Percentiles rank a stretch among this genome's conserved stretches.
phyloP scores from a whole-genome alignment of 1,139 yeast species.

The Scheffersomyces lignicola region DNA sequence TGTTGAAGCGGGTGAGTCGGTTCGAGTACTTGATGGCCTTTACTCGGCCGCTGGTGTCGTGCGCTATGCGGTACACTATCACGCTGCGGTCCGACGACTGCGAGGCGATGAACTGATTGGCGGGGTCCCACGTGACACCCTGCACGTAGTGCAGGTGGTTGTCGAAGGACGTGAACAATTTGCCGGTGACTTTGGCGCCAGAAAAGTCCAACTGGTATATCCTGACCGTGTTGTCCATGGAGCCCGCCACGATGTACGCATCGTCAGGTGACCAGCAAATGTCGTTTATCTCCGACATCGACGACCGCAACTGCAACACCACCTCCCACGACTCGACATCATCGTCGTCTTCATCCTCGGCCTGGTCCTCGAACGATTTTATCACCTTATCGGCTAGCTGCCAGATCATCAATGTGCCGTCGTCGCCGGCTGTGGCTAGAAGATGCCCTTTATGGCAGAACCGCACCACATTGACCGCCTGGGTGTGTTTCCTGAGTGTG shows the following conservation, averaged over 20 bases:
- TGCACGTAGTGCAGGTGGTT: constrained; percentile 90
- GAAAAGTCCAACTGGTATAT: constrained; percentile 41
- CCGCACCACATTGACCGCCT: constrained; percentile 89
- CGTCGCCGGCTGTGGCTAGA: constrained; percentile 93
- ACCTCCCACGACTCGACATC: constrained; percentile 72
- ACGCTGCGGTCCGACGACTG: constrained; percentile 90
- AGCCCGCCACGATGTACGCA: constrained; percentile 74
- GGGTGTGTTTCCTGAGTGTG: constrained; percentile 84
- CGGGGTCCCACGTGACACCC: constrained; percentile 96
- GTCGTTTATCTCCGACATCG: constrained; percentile 82
- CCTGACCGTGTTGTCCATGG: constrained; percentile 84
- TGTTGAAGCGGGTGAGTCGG: constrained; percentile 25
- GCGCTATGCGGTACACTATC: constrained; percentile 47
- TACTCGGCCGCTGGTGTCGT: constrained; percentile 1
- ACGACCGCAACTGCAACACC: constrained; percentile 46
- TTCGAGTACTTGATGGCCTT: constrained; percentile 9
- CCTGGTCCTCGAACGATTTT: constrained; percentile 58
- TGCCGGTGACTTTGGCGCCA: constrained; percentile 46
- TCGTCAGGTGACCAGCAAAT: constrained; percentile 90
- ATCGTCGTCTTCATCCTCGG: constrained; percentile 39
- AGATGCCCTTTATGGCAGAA: constrained; percentile 67
- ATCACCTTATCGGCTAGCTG: constrained; percentile 51
- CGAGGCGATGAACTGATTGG: constrained; percentile 71
- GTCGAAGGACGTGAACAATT: constrained; percentile 58
- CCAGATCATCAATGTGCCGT: constrained; percentile 88